A percentile compares a stretch with the other conserved stretches of the same genome.
These are phyloP conservation scores for Phytophthora citrophthora DNA, from an alignment of 352 stramenopile species.

Conservation along the genomic window DNA sequence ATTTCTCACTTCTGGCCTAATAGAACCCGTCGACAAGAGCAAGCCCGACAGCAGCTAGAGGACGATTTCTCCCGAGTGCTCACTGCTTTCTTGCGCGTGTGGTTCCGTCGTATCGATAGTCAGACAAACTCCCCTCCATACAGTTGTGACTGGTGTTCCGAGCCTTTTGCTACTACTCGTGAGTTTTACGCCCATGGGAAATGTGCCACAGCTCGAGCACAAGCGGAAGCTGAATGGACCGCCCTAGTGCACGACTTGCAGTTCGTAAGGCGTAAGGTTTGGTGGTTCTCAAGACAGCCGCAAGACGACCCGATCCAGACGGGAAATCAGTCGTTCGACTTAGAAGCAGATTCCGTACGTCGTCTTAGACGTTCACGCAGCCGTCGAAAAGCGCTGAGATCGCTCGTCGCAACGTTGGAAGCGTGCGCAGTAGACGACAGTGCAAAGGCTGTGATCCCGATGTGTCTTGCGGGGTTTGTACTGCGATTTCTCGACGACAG, in stretches of 20 bases:
- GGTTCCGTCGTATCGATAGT: constrained; percentile 31
- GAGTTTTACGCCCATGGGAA: constrained; percentile 37
- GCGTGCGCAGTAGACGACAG: constrained; percentile 13
- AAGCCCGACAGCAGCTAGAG: constrained; percentile 19
- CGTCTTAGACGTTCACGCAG: constrained; percentile 18
- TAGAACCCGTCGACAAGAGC: constrained; percentile 7
- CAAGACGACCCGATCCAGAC: constrained; percentile 2
- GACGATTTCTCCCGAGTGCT: constrained; percentile 28
- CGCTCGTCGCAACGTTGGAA: constrained; percentile 25
- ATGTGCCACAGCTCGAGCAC: constrained; percentile 11
- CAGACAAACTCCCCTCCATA: constrained; percentile 30
- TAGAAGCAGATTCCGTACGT: constrained; percentile 23
- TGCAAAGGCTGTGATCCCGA: constrained; percentile 10
- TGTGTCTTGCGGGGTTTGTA: constrained; percentile 25
- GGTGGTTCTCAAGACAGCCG: neutral
- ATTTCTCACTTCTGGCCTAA: constrained; percentile 11
- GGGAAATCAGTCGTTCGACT: constrained; percentile 10
- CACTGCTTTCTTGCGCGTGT: constrained; percentile 22
- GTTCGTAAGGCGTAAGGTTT: constrained; percentile 15
- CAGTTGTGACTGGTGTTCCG: constrained; percentile 37
- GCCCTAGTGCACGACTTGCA: constrained; percentile 21
- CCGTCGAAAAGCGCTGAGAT: constrained; percentile 17
- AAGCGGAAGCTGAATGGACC: constrained; percentile 26
- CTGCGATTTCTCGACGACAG: constrained; percentile 21
- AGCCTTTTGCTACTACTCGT: constrained; percentile 23